Conservation (phyloP, 805 yeast species). For the Torulaspora maleeae region DNA sequence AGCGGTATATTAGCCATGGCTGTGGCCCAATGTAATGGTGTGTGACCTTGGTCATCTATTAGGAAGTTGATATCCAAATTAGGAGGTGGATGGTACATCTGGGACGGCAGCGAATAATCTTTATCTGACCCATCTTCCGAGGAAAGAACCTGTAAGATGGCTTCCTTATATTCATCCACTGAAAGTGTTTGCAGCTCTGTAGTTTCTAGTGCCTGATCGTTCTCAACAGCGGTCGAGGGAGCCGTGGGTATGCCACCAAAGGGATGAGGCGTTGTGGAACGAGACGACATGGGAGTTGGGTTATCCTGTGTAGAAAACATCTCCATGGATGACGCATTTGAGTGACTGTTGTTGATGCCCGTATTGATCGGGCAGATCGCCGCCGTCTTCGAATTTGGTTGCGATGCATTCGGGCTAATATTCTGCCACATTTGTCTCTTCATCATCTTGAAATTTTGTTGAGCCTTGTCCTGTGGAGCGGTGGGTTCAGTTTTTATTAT, state of each 20-base stretch:
- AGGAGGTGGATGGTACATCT: conserved; percentile 52
- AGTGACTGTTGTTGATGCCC: conserved; percentile 14
- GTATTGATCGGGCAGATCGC: conserved; percentile 9
- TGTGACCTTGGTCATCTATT: conserved; percentile 76
- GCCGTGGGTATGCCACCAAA: conserved; percentile 17
- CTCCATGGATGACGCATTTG: conserved; percentile 24
- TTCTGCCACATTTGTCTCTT: conserved; percentile 22
- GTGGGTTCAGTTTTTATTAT: conserved; percentile 2
- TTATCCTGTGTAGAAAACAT: conserved; percentile 26
- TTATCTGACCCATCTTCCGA: conserved; percentile 31
- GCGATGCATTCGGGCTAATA: conserved; percentile 6
- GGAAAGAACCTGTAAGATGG: conserved; percentile 32
- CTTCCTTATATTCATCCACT: conserved; percentile 29
- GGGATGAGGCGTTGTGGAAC: conserved; percentile 19
- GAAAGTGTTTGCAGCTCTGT: conserved; percentile 10
- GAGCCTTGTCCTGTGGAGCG: conserved; percentile 32
- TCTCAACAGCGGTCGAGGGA: conserved; percentile 13
- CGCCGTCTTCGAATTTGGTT: conserved; percentile 5
- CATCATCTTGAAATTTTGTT: conserved; percentile 19
- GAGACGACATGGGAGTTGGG: conserved; percentile 26
- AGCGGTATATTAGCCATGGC: conserved; percentile 67
- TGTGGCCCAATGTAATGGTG: conserved; percentile 82
- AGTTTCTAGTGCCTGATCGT: conserved; percentile 6
- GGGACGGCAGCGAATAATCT: conserved; percentile 31
- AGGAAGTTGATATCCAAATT: conserved; percentile 61